These are phyloP conservation scores for Heliosperma pusillum DNA, from an alignment of 148 eudicot species.

Conservation along the genomic window DNA sequence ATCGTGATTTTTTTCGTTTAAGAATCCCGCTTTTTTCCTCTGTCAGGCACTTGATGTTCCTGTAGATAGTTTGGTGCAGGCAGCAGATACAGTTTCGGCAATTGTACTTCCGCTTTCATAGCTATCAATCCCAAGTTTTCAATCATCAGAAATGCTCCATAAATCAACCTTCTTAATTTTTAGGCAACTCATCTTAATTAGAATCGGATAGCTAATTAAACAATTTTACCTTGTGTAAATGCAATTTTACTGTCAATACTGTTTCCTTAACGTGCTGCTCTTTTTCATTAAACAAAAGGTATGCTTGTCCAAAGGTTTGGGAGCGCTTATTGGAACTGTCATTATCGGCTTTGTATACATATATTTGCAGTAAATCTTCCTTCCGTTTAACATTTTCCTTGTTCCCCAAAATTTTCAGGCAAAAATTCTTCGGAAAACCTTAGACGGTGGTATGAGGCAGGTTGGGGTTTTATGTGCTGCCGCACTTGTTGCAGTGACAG, in stretches of 20 bases:
- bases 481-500: constrained; percentile 79
- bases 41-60: constrained; percentile 90
- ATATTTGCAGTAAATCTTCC: neutral
- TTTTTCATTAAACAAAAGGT: constrained; percentile 36
- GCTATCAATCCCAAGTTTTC: neutral
- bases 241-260: too few relatives aligned
- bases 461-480: constrained; percentile 89
- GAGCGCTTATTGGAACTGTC: constrained; percentile 94
- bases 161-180: too few relatives aligned
- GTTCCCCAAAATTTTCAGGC: constrained; percentile 40
- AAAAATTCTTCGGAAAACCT: constrained; percentile 65
- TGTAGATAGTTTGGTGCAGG: constrained; percentile 74
- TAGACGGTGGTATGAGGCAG: constrained; percentile 99
- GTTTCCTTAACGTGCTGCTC: neutral
- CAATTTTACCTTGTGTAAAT: too few relatives aligned
- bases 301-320: constrained; percentile 95
- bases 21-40: too few relatives aligned
- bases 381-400: neutral
- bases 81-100: constrained; percentile 97
- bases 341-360: neutral
- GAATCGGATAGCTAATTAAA: too few relatives aligned
- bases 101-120: neutral
- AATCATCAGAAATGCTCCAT: too few relatives aligned
- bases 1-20: too few relatives aligned
- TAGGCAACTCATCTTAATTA: too few relatives aligned